Base-by-base conservation (phyloP, 225 moss, liverwort and hornwort species). In the Physcomitrium patens region DNA sequence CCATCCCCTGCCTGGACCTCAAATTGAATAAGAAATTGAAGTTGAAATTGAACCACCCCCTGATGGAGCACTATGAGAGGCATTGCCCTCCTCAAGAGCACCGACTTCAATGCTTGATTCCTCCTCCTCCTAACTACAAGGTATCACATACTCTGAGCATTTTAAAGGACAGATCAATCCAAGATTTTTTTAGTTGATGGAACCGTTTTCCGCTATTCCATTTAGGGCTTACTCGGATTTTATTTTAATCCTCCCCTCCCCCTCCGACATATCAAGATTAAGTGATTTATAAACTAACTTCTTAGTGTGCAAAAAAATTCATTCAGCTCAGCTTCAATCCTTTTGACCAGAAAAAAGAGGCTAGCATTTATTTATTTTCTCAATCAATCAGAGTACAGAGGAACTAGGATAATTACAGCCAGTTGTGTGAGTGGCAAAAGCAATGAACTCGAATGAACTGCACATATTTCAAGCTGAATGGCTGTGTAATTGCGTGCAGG, bases 41-140 rank as follows among this genome's bases (percentile, higher is more conserved):
- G 83, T 28, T 99, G 75, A 94, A 91, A 81, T 82, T 99, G 19
- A 99, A 99, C 54, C 87, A 86, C 72, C 76, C 93, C 11, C 56
- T 91, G 49, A 95, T 91, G 91, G 94, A 99, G 81, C 97, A 99
- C 70, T 99, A 87, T 26, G 97, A 99, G 80, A 87, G 97, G 50
- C 97, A 99, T 50, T 99, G 97, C 55, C 97, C 97, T 67, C 93
- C 93, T 46, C 73, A 90, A 51, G 89, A 91, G 14, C 80, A 73
- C 13, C 90, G 90, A 69, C 89, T 99, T 13, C 85, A 90, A 48
- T 99, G 97, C 75, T 45, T 99, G 74, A 93, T 99, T 75, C 93
- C 97, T 80, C 97, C 97, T 55, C 97, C 97, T 65, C 83, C 86
- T 61, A 78, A 90, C 37, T 99, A 99, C 79, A 90, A 75, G 95